Base-by-base conservation (phyloP, 495 filamentous ascomycete genomes). In the Usnea hakonensis region DNA sequence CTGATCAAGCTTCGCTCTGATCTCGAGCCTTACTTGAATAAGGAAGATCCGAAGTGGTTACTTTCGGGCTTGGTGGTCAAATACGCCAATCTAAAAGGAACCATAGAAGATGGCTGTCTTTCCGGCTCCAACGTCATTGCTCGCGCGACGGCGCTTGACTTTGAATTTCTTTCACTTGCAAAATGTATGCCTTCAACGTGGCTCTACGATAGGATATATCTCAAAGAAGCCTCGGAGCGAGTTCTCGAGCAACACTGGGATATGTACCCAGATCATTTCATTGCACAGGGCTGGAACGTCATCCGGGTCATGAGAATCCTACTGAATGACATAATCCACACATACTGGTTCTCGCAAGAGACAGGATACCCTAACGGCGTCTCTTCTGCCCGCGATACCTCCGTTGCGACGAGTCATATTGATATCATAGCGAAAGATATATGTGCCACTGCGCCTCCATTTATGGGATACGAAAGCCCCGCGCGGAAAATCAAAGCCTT, bases 401-500 rank as follows among this genome's bases (percentile, higher is more conserved):
- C 4, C 23, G 59, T 54, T n/a, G 28, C 28, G 16, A 3, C 26
- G 30, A 11, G 3, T 33, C 19, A 3, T 9, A 70, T 73, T 41
- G 62, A 65, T 30, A 56, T n/a, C 13, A 28, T 71, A 57, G 64
- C 65, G 4, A 28, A 43, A 17, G 67, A 73, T 4, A 74, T 75
- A 13, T 74, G 71, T 48, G 72, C 68, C n/a, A 63, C 63, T 30
- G 64, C 63, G 7, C 64, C 70, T 23, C 71, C 72, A 58, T 71
- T 68, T 58, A 64, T 60, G 19, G 62, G 66, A 40, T 66, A 64
- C 44, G 5, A 56, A 41, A 44, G 35, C 5, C 35, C 57, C 11
- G 61, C 66, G 19, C 37, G 14, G 23, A 54, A 63, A n/a, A 48
- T 43, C 13, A 48, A 65, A 14, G 57, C 58, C 23, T 3, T 50